These are phyloP conservation scores for Aegilops longissima DNA, from an alignment of 176 grass and related monocot species.

Conservation along the genomic window DNA sequence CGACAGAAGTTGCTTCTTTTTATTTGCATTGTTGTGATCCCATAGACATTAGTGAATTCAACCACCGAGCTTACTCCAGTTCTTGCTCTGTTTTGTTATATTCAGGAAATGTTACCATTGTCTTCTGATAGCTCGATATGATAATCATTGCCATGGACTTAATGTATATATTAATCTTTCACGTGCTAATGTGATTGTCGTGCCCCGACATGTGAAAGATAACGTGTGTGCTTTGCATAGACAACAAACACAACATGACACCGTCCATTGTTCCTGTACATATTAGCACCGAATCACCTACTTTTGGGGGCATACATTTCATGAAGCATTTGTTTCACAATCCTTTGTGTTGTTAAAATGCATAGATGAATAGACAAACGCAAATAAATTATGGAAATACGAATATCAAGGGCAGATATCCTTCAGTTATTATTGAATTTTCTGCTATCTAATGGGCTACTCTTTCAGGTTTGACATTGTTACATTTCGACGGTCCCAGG, in stretches of 20 bases:
- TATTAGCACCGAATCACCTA: not conserved
- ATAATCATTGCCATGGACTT: not conserved
- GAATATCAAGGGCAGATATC: not conserved
- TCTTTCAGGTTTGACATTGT: constrained; percentile 88
- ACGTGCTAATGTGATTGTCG: not conserved
- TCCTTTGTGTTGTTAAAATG: constrained; percentile 2
- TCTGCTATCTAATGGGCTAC: constrained; percentile 15
- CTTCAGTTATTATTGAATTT: not conserved
- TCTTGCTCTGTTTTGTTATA: constrained; percentile 1
- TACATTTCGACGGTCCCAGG: constrained; percentile 64
- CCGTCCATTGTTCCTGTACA: not conserved
- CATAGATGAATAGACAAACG: not conserved
- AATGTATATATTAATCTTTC: constrained; percentile 6
- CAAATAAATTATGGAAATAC: not conserved
- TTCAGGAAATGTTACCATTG: not conserved
- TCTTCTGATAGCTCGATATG: not conserved
- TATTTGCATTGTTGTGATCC: not conserved
- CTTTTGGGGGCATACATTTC: constrained; percentile 16
- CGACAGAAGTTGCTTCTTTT: not conserved
- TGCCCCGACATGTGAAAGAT: constrained; percentile 4
- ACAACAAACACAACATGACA: not conserved
- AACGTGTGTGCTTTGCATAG: not conserved
- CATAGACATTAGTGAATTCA: constrained; percentile 2
- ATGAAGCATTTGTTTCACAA: constrained; percentile 10
- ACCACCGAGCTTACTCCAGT: constrained; percentile 6